These are phyloP conservation scores for Fusarium anthophilum DNA, from an alignment of 2,329 filamentous ascomycete species.

Conservation along the genomic window DNA sequence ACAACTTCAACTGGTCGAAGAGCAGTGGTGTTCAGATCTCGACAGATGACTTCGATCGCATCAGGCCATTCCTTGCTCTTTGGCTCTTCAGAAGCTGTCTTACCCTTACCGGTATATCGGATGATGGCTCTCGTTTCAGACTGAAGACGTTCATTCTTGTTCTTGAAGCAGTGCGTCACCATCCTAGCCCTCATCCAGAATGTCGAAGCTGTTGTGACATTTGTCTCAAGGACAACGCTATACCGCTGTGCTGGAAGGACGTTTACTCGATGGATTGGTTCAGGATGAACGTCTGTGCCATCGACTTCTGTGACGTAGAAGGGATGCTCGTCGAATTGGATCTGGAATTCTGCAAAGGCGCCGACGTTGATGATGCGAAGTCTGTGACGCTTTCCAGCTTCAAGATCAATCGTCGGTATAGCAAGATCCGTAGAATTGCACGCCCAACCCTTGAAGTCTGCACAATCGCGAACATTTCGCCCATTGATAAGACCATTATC, in stretches of 20 bases:
- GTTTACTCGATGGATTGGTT: slow-evolving; percentile 67
- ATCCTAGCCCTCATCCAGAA: slow-evolving; percentile 72
- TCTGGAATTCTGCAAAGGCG: slow-evolving; percentile 76
- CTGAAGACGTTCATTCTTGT: slow-evolving; percentile 44
- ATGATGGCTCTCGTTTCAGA: slow-evolving; percentile 46
- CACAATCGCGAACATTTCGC: slow-evolving; percentile 47
- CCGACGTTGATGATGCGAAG: slow-evolving; percentile 76
- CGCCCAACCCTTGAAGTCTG: slow-evolving; percentile 49
- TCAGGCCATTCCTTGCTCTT: slow-evolving; percentile 61
- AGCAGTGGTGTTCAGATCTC: slow-evolving; percentile 61
- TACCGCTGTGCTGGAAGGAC: slow-evolving; percentile 77
- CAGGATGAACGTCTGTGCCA: slow-evolving; percentile 71
- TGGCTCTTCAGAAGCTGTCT: slow-evolving; percentile 28
- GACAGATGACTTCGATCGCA: slow-evolving; percentile 58
- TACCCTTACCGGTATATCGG: slow-evolving; percentile 35
- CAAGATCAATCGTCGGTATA: slow-evolving; percentile 56
- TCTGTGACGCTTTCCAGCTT: slow-evolving; percentile 68
- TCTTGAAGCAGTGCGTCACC: slow-evolving; percentile 52
- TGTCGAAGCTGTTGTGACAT: slow-evolving; percentile 60
- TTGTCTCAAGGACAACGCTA: slow-evolving; percentile 70
- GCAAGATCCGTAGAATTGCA: slow-evolving; percentile 55
- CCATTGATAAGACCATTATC: slow-evolving; percentile 73
- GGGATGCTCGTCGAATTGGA: slow-evolving; percentile 73
- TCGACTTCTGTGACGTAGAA: slow-evolving; percentile 76
- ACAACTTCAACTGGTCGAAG: slow-evolving; percentile 52